Base-by-base conservation (phyloP, 768 basidiomycete genomes). In the Gautieria morchelliformis region DNA sequence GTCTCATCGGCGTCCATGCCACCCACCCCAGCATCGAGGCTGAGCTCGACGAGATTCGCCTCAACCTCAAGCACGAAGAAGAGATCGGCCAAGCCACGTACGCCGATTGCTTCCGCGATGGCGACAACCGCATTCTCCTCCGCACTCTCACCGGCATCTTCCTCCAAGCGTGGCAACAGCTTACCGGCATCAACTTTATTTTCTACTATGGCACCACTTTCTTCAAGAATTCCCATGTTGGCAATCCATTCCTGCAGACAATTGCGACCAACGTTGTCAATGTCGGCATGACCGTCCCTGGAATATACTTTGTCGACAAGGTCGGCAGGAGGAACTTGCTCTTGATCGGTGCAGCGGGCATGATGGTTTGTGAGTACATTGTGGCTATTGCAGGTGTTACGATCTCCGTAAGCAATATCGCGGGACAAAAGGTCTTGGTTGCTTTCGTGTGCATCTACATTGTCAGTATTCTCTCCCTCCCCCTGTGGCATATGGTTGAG, bases 311-410 rank as follows among this genome's bases (percentile, higher is more conserved):
- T n/a, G n/a, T n/a, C n/a, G n/a, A n/a, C n/a, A n/a, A n/a, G n/a
- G n/a, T n/a, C n/a, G n/a, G n/a, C n/a, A n/a, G n/a, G n/a, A n/a
- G n/a, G n/a, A n/a, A n/a, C n/a, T n/a, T n/a, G n/a, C n/a, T n/a
- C n/a, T n/a, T n/a, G n/a, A n/a, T n/a, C 59, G 93, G 93, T 66
- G 89, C 91, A 24, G 69, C 78, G 57, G 84, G 85, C 56, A 93
- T 93, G 92, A 76, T 80, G 63, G 61, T 92, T 64, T 93, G 89
- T 77, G 87, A 93, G 70, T 92, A 76, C 75, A 79, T 93, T 65
- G 78, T 90, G 62, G 85, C 81, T 63, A 84, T 85, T 70, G 68
- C 82, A 59, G 81, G 81, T 65, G 77, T 81, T 60, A 73, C 75
- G 30, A 61, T 76, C 60, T 68, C 72, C n/a, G 69, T 69, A 33